Evolutionary conservation across 2,329 filamentous ascomycete species (phyloP).

Genomic region (Penicillium sp.): DNA sequence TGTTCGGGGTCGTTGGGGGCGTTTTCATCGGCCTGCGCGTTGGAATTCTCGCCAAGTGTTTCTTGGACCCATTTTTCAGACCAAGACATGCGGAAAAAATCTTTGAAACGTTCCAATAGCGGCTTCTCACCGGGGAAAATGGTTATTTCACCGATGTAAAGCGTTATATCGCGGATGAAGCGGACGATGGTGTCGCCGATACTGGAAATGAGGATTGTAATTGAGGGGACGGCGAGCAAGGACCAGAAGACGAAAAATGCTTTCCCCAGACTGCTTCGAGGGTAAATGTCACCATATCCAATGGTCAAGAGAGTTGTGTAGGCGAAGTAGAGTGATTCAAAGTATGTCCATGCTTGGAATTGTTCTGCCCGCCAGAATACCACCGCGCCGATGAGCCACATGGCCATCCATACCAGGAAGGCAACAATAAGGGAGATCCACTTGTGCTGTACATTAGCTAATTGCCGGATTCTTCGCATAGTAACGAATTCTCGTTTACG

Average conservation of each 20-base stretch:
- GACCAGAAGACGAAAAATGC: slow-evolving; percentile 45
- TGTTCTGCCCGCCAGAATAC: slow-evolving; percentile 39
- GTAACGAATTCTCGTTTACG: slow-evolving; percentile 43
- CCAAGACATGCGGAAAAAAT: slow-evolving; percentile 25
- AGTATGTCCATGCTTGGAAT: slow-evolving; percentile 38
- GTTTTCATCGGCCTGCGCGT: slow-evolving; percentile 6
- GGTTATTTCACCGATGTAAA: slow-evolving; percentile 57
- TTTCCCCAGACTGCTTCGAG: slow-evolving; percentile 35
- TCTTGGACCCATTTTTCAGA: slow-evolving; percentile 17
- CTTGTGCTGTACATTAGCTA: slow-evolving; percentile 42
- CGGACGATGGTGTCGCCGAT: slow-evolving; percentile 49
- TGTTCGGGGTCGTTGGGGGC: background rate
- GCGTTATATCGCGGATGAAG: slow-evolving; percentile 54
- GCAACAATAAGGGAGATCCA: slow-evolving; percentile 44
- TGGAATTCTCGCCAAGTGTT: slow-evolving; percentile 11
- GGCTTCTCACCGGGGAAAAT: slow-evolving; percentile 54
- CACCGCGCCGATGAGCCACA: slow-evolving; percentile 47
- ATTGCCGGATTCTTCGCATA: slow-evolving; percentile 49
- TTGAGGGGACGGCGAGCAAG: slow-evolving; percentile 40
- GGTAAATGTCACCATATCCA: slow-evolving; percentile 41
- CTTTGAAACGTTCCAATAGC: slow-evolving; percentile 26
- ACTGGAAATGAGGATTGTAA: slow-evolving; percentile 43
- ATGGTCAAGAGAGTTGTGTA: slow-evolving; percentile 43
- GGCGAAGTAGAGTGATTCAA: slow-evolving; percentile 40
- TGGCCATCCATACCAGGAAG: slow-evolving; percentile 37